phyloP scores from a whole-genome alignment of 1,284 basidiomycete genomes.

The Marasmius oreades region DNA sequence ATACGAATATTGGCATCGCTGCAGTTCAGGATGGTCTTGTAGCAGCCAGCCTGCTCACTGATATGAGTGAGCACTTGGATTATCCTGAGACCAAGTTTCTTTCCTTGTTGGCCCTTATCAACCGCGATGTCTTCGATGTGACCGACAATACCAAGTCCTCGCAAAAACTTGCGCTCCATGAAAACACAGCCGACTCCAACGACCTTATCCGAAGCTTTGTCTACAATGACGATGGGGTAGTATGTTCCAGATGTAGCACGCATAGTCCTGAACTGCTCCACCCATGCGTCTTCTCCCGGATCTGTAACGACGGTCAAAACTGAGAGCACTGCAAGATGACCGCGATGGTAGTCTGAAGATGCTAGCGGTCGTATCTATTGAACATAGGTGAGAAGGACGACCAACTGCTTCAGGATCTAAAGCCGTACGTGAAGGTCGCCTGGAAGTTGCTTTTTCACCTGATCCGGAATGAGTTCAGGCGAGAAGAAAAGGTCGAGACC shows the following conservation, averaged over 20 bases:
- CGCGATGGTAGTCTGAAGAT: conserved; percentile 79
- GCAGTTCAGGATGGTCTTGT: conserved; percentile 98
- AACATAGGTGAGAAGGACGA: not conserved
- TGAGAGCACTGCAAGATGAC: conserved; percentile 81
- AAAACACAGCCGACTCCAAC: conserved; percentile 86
- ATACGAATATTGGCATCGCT: conserved; percentile 86
- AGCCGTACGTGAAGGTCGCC: conserved; percentile 50
- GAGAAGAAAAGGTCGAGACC: conserved; percentile 77
- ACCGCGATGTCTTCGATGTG: conserved; percentile 99
- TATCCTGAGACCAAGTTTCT: conserved; percentile 83
- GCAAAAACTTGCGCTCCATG: conserved; percentile 91
- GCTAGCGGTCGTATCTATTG: conserved; percentile 85
- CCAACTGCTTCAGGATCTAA: not conserved
- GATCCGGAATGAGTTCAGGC: conserved; percentile 57
- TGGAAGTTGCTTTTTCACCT: conserved; percentile 56
- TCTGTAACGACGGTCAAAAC: conserved; percentile 80
- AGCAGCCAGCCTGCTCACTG: conserved; percentile 76
- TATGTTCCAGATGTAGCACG: conserved; percentile 62
- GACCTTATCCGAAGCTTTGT: conserved; percentile 72
- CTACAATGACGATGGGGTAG: conserved; percentile 83
- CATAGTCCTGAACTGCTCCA: conserved; percentile 63
- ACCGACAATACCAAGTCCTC: conserved; percentile 77
- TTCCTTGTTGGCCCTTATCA: conserved; percentile 82
- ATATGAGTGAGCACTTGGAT: conserved; percentile 83
- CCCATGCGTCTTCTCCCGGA: conserved; percentile 68